phyloP scores from a whole-genome alignment of 2,329 filamentous ascomycete genomes.

The Verticillium albo-atrum region DNA sequence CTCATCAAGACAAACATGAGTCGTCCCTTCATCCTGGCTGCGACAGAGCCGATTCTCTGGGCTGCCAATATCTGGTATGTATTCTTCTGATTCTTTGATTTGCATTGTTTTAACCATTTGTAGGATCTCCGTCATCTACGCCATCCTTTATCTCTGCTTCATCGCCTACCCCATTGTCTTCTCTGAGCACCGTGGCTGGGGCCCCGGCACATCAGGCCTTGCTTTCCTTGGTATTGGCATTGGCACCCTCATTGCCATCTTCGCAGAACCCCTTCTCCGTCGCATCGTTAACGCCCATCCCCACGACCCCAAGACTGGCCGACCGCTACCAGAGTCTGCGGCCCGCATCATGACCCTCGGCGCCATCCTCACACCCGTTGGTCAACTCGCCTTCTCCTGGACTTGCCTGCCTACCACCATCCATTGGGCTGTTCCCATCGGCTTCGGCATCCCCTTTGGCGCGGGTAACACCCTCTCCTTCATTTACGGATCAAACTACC shows the following conservation, averaged over 20 bases:
- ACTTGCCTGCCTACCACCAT: conserved; percentile 73
- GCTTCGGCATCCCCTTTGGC: conserved; percentile 76
- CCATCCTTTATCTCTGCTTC: conserved; percentile 85
- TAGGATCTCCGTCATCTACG: conserved; percentile 76
- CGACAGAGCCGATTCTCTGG: conserved; percentile 77
- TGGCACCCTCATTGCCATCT: conserved; percentile 58
- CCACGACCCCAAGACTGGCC: conserved; percentile 70
- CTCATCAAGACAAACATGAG: conserved; percentile 72
- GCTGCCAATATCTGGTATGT: conserved; percentile 62
- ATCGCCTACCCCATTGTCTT: conserved; percentile 88
- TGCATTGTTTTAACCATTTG: background rate
- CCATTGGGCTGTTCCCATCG: conserved; percentile 76
- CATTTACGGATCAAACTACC: conserved; percentile 78
- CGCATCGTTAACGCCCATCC: conserved; percentile 73
- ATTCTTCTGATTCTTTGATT: background rate
- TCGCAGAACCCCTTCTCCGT: conserved; percentile 67
- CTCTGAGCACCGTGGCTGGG: conserved; percentile 69
- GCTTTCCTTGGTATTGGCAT: conserved; percentile 71
- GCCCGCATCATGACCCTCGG: conserved; percentile 77
- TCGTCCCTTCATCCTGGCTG: conserved; percentile 71
- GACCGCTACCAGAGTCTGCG: conserved; percentile 71
- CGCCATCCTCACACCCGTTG: conserved; percentile 67
- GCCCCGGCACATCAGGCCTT: conserved; percentile 66
- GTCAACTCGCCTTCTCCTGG: conserved; percentile 85
- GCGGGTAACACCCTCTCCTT: conserved; percentile 73